A percentile compares a stretch with the other conserved stretches of the same genome.
phyloP scores from a whole-genome alignment of 352 stramenopile species.

The Phytophthora chlamydospora region DNA sequence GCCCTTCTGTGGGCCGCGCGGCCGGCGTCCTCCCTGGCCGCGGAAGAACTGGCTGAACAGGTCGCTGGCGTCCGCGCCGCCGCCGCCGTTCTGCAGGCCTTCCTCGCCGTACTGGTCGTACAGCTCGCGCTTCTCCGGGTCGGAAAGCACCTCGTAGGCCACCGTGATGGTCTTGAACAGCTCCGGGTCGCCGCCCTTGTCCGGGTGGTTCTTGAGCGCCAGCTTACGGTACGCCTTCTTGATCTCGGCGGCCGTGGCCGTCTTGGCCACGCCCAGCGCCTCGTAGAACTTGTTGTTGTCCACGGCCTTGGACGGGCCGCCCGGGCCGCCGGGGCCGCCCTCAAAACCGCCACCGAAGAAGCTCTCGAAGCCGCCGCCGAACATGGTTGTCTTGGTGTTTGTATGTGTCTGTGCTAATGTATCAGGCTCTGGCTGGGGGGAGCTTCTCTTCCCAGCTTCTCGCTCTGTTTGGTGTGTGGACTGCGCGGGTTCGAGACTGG shows the following conservation, averaged over 20 bases:
- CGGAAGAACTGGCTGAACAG: conserved; percentile 99
- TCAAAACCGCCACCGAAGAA: conserved; percentile 87
- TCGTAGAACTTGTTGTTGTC: conserved; percentile 93
- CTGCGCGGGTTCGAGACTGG: conserved; percentile 42
- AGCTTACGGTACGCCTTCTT: conserved; percentile 93
- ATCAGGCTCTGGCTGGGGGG: conserved; percentile 17
- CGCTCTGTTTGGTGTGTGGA: conserved; percentile 19
- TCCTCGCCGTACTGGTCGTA: conserved; percentile 98
- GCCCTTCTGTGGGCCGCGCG: conserved; percentile 93
- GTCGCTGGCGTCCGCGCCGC: conserved; percentile 81
- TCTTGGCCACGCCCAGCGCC: conserved; percentile 87
- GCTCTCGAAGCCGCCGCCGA: conserved; percentile 86
- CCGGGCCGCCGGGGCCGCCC: conserved; percentile 37
- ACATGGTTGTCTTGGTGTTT: conserved; percentile 53
- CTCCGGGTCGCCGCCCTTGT: conserved; percentile 98
- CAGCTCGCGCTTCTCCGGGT: conserved; percentile 90
- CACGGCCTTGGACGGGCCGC: conserved; percentile 64
- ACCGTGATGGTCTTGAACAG: conserved; percentile 94
- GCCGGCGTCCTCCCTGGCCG: conserved; percentile 58
- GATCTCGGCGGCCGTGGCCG: conserved; percentile 81
- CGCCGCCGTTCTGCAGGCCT: conserved; percentile 93
- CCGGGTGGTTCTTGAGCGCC: conserved; percentile 96
- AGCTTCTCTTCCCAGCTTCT: conserved; percentile 12
- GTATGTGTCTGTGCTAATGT: conserved; percentile 25
- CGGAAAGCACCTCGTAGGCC: conserved; percentile 97